Percentiles rank a stretch among this genome's conserved stretches.
Evolutionary conservation across 2,329 filamentous ascomycete species (phyloP).

Genomic region (Blumeria hordei): DNA sequence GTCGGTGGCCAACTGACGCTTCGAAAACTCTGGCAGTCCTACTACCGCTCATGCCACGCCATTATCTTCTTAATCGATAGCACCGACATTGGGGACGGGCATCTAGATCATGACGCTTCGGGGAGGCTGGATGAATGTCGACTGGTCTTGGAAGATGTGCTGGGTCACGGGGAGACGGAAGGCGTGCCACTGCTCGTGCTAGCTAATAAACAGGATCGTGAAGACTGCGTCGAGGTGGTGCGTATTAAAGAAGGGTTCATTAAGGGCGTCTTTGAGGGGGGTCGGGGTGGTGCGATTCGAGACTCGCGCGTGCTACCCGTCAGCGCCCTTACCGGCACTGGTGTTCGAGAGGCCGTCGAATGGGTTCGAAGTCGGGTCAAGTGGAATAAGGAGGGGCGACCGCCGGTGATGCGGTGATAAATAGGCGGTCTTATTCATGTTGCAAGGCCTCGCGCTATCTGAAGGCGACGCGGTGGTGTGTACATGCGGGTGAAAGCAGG

Average conservation of each 20-base stretch:
- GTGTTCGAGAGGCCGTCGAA: slow-evolving; percentile 86
- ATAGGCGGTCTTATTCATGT: too few relatives aligned
- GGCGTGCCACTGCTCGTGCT: slow-evolving; percentile 80
- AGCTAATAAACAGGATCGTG: slow-evolving; percentile 92
- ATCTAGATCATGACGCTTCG: slow-evolving; percentile 15
- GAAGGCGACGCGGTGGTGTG: too few relatives aligned
- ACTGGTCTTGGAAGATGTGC: slow-evolving; percentile 68
- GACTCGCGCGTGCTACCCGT: slow-evolving; percentile 82
- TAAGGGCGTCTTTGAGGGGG: slow-evolving; percentile 83
- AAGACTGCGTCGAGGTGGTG: slow-evolving; percentile 94
- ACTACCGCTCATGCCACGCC: slow-evolving; percentile 82
- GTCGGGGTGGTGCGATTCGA: slow-evolving; percentile 63
- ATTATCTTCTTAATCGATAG: slow-evolving; percentile 97
- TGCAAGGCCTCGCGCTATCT: too few relatives aligned
- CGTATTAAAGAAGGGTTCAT: slow-evolving; percentile 92
- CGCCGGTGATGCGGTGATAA: slow-evolving; percentile 64
- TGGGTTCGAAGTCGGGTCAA: slow-evolving; percentile 81
- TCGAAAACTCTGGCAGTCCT: slow-evolving; percentile 81
- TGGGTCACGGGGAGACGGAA: slow-evolving; percentile 68
- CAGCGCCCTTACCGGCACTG: slow-evolving; percentile 68
- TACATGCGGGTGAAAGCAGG: too few relatives aligned
- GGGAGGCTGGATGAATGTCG: slow-evolving; percentile 68
- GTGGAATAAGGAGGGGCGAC: slow-evolving; percentile 87
- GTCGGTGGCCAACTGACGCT: slow-evolving; percentile 82
- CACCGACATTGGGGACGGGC: slow-evolving; percentile 69